Base-by-base conservation (phyloP, 2,329 filamentous ascomycete species). In the Exophiala lecanii-corni region DNA sequence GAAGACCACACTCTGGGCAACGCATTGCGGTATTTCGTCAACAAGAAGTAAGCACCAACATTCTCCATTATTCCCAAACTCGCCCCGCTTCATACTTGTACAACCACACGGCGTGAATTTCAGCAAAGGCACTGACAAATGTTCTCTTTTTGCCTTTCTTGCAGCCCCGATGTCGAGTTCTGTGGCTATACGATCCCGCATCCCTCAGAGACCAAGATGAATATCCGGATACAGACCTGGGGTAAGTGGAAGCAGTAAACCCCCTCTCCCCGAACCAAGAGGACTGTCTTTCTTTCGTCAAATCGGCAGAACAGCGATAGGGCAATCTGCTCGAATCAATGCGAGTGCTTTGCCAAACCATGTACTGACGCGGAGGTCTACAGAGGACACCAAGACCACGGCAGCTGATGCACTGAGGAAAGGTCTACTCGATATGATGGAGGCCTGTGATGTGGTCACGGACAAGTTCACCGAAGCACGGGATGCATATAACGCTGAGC, bases 171-270 rank as follows among this genome's bases (percentile, higher is more conserved):
- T 52, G 92, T 98, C 47, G 92, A 98, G 65, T 96, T 98, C 69
- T 97, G 92, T 67, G 92, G 91, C 49, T 98, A 98, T 67, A 87
- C 91, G 5, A 97, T 98, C 49, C 92, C 92, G 20, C 92, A 98
- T 68, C 92, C 92, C 38, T 94, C 89, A 28, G 92, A 98, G 67
- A 73, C 82, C 30, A 92, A 94, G 69, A 95, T 98, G 91, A 95
- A 97, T 61, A 73, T 98, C 50, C 81, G 92, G 59, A 97, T 98
- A 51, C 92, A 98, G 68, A 98, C 91, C 55, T 97, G 92, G 59
- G 86, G 91, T 95, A 71, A 62, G 81, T 67, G 33, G 25, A 28
- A n/a, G n/a, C n/a, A n/a, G n/a, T n/a, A n/a, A n/a, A n/a, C n/a
- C n/a, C n/a, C n/a, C n/a, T n/a, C n/a, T n/a, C n/a, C n/a, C n/a